phyloP scores from a whole-genome alignment of 257 asterid species.

The Solanum neorickii region DNA sequence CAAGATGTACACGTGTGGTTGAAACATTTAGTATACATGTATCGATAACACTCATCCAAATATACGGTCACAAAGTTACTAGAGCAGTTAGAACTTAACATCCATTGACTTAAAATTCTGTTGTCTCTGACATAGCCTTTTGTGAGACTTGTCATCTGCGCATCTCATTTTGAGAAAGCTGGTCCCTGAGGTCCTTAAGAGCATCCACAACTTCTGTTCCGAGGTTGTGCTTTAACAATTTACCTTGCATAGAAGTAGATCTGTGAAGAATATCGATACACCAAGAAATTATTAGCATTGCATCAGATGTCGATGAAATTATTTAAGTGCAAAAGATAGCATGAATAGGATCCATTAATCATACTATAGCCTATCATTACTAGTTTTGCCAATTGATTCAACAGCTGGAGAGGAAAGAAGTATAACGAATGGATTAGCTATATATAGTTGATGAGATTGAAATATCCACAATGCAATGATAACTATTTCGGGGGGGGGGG shows the following conservation, averaged over 20 bases:
- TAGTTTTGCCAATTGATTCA: not conserved
- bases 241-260: slow-evolving; percentile 87
- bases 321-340: not conserved
- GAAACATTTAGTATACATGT: not conserved
- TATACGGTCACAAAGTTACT: not conserved
- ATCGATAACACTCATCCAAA: not conserved
- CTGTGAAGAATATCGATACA: slow-evolving; percentile 22
- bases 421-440: not conserved
- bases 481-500: not conserved
- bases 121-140: not conserved
- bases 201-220: slow-evolving; percentile 81
- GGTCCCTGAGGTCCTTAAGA: slow-evolving; percentile 81
- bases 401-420: not conserved
- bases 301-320: not conserved
- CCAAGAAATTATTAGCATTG: not conserved
- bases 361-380: not conserved
- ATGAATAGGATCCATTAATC: not conserved
- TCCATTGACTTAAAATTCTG: not conserved
- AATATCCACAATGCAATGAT: not conserved
- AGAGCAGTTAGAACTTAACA: not conserved
- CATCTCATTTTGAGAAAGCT: slow-evolving; percentile 37
- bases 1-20: not conserved
- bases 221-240: slow-evolving; percentile 87
- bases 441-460: not conserved
- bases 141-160: not conserved